Evolutionary conservation across 2,329 filamentous ascomycete genomes (phyloP).

Genomic region (Hypoxylon sp.): DNA sequence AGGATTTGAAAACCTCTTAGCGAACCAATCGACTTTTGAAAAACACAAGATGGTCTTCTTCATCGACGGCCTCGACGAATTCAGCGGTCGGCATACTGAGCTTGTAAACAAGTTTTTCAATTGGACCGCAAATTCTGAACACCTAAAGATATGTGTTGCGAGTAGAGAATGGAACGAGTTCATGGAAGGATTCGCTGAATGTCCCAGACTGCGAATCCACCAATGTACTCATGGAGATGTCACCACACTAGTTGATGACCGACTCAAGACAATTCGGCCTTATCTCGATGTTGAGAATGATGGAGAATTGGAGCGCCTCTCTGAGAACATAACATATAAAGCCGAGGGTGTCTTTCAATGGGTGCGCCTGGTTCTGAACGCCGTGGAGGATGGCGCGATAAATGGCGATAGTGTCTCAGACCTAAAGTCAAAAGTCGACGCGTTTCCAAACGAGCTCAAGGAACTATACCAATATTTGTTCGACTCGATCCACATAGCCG

Average conservation of each 20-base stretch:
- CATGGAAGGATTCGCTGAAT: conserved; percentile 30
- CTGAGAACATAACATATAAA: conserved; percentile 21
- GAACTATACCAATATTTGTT: conserved; percentile 33
- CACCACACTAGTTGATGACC: conserved; percentile 16
- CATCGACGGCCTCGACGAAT: conserved; percentile 40
- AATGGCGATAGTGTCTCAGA: conserved; percentile 26
- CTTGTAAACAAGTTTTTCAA: conserved; percentile 25
- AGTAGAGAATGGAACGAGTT: conserved; percentile 44
- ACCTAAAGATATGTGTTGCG: conserved; percentile 41
- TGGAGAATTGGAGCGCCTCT: background rate
- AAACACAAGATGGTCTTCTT: conserved; percentile 29
- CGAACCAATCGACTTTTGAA: conserved; percentile 12
- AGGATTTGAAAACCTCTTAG: conserved; percentile 22
- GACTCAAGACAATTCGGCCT: conserved; percentile 1
- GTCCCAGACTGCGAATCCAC: conserved; percentile 34
- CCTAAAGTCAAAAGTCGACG: conserved; percentile 9
- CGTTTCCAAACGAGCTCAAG: conserved; percentile 29
- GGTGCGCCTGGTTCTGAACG: conserved; percentile 29
- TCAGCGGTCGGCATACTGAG: conserved; percentile 28
- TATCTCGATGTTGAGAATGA: background rate
- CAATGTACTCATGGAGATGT: conserved; percentile 35
- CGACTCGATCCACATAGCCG: conserved; percentile 28
- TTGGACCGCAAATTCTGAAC: conserved; percentile 7
- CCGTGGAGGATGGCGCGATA: conserved; percentile 29
- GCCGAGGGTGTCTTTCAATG: conserved; percentile 39